Evolutionary conservation across 306 rosid genomes (phyloP).

Genomic region (Cicer arietinum): DNA sequence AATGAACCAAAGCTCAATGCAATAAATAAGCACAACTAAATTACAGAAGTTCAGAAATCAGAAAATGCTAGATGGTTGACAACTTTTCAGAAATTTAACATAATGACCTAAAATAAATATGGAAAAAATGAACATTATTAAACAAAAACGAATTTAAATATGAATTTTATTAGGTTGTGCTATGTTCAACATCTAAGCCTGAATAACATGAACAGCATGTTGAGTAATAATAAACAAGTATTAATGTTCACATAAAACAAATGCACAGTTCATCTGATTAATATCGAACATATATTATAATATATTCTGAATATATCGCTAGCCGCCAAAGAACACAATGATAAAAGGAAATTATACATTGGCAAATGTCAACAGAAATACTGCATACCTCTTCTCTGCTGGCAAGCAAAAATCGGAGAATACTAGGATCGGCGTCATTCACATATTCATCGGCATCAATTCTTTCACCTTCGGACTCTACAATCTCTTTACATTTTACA

Average conservation of each 20-base stretch:
- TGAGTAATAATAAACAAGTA: constrained; percentile 11
- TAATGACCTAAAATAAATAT: constrained; percentile 1
- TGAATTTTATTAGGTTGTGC: background rate
- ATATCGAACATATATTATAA: background rate
- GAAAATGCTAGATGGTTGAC: constrained; percentile 25
- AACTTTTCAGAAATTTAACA: background rate
- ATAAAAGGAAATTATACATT: constrained; percentile 20
- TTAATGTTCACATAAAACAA: constrained; percentile 10
- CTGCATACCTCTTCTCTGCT: constrained; percentile 87
- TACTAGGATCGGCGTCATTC: constrained; percentile 86
- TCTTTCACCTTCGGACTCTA: constrained; percentile 90
- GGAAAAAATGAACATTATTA: constrained; percentile 3
- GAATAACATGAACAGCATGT: constrained; percentile 7
- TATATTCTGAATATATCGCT: background rate
- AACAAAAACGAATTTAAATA: constrained; percentile 8
- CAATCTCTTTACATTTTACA: constrained; percentile 84
- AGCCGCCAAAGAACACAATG: background rate
- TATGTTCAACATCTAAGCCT: constrained; percentile 15
- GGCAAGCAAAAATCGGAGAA: constrained; percentile 89
- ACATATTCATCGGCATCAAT: constrained; percentile 82
- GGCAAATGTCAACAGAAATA: constrained; percentile 16
- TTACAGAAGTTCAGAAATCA: constrained; percentile 1
- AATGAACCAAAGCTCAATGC: constrained; percentile 25
- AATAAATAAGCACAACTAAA: background rate
- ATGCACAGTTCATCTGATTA: constrained; percentile 1